Evolutionary conservation across 768 basidiomycete species (phyloP).

Genomic region (Lanmaoa pseudosensibilis): DNA sequence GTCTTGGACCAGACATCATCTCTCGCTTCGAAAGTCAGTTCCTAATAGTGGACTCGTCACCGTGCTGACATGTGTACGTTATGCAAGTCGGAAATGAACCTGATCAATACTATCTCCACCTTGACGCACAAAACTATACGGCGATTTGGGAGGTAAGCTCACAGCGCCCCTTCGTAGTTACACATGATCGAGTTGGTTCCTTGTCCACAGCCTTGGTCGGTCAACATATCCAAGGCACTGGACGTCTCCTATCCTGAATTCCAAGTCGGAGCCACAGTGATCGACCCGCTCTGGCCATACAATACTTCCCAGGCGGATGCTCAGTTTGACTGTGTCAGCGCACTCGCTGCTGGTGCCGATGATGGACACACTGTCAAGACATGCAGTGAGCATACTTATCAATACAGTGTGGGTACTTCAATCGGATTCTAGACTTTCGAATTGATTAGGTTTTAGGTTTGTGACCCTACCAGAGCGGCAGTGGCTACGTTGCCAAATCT

Average conservation of each 20-base stretch:
- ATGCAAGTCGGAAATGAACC: constrained; percentile 53
- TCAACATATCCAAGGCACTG: constrained; percentile 46
- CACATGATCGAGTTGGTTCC: neutral
- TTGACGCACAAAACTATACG: constrained; percentile 46
- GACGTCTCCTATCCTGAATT: constrained; percentile 41
- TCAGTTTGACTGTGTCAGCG: constrained; percentile 48
- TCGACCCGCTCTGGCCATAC: constrained; percentile 54
- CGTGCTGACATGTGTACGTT: neutral
- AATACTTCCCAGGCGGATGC: constrained; percentile 37
- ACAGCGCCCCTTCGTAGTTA: neutral
- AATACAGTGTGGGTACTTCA: constrained; percentile 44
- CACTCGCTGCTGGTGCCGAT: constrained; percentile 47
- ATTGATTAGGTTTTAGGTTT: constrained; percentile 20
- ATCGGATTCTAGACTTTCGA: constrained; percentile 38
- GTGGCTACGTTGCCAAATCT: constrained; percentile 52
- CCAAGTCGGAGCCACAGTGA: constrained; percentile 50
- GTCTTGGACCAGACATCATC: constrained; percentile 39
- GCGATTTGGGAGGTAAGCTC: constrained; percentile 43
- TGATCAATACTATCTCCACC: constrained; percentile 44
- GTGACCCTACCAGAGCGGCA: constrained; percentile 34
- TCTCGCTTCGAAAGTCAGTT: constrained; percentile 46
- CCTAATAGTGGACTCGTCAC: neutral
- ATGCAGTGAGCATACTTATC: constrained; percentile 57
- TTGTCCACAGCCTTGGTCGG: constrained; percentile 43
- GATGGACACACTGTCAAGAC: constrained; percentile 41